Percentiles rank a stretch among this genome's conserved stretches.
phyloP scores from a whole-genome alignment of 2,329 filamentous ascomycete species.

The Paracorniculantispora psalliotae region DNA sequence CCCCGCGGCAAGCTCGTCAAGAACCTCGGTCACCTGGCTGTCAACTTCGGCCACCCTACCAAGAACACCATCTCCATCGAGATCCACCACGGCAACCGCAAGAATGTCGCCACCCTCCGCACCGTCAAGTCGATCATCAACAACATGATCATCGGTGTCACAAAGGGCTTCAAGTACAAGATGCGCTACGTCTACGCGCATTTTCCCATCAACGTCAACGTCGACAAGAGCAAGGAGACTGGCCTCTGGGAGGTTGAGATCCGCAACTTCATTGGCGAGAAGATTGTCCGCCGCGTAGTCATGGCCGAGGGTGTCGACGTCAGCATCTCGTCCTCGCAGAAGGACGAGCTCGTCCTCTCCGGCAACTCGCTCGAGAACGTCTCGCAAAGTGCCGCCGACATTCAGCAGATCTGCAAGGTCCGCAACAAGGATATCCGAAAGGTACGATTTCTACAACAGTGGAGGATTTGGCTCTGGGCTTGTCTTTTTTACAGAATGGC shows the following conservation, averaged over 20 bases:
- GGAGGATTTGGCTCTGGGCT: not conserved
- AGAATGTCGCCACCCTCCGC: slow-evolving; percentile 95
- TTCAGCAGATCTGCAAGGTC: slow-evolving; percentile 99
- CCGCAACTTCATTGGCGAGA: slow-evolving; percentile 99
- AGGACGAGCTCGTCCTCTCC: slow-evolving; percentile 91
- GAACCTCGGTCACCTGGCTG: slow-evolving; percentile 92
- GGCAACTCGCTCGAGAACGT: slow-evolving; percentile 97
- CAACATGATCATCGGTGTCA: slow-evolving; percentile 98
- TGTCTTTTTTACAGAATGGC: not conserved
- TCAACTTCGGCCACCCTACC: slow-evolving; percentile 88
- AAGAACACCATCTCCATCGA: slow-evolving; percentile 90
- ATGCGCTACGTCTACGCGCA: slow-evolving; percentile 99
- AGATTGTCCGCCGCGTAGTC: slow-evolving; percentile 88
- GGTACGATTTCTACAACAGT: slow-evolving; percentile 42
- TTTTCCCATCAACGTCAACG: slow-evolving; percentile 99
- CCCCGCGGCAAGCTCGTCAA: slow-evolving; percentile 95
- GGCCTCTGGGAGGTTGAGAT: slow-evolving; percentile 91
- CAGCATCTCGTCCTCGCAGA: slow-evolving; percentile 83
- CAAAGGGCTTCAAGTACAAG: slow-evolving; percentile 99
- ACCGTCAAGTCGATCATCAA: slow-evolving; percentile 97
- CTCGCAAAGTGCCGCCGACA: slow-evolving; percentile 96
- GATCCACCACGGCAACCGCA: slow-evolving; percentile 97
- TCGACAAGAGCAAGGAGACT: slow-evolving; percentile 93
- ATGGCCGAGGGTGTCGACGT: slow-evolving; percentile 91
- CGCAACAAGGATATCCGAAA: slow-evolving; percentile 99